Percentiles rank a stretch among this genome's conserved stretches.
These are phyloP conservation scores for Aspergillus tanneri DNA, from an alignment of 2,329 filamentous ascomycete genomes.

Conservation along the genomic window DNA sequence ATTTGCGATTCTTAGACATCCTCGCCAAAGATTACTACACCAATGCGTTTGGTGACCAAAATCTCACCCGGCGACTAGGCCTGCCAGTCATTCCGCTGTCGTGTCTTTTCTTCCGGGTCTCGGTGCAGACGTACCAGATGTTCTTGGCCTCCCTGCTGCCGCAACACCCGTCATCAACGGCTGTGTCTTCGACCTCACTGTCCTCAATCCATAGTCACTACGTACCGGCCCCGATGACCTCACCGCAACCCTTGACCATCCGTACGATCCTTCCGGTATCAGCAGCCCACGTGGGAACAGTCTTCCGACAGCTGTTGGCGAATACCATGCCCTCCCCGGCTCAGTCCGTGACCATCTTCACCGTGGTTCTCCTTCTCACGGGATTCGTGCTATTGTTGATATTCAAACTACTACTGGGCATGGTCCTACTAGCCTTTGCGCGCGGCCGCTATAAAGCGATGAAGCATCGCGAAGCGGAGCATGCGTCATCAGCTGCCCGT, in stretches of 20 bases:
- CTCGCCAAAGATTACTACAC: slow-evolving; percentile 98
- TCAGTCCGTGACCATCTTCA: slow-evolving; percentile 51
- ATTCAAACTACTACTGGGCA: slow-evolving; percentile 81
- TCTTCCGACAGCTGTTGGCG: slow-evolving; percentile 42
- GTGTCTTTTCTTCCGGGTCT: slow-evolving; percentile 90
- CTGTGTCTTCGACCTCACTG: slow-evolving; percentile 38
- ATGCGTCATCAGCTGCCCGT: slow-evolving; percentile 7
- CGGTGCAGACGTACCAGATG: slow-evolving; percentile 97
- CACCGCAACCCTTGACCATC: slow-evolving; percentile 59
- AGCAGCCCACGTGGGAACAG: slow-evolving; percentile 43
- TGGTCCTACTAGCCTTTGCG: slow-evolving; percentile 77
- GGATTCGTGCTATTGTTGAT: slow-evolving; percentile 82
- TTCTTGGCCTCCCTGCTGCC: slow-evolving; percentile 86
- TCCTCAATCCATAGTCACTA: slow-evolving; percentile 47
- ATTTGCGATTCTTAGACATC: slow-evolving; percentile 86
- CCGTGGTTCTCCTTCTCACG: slow-evolving; percentile 80
- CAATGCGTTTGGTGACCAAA: slow-evolving; percentile 87
- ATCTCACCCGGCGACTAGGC: slow-evolving; percentile 83
- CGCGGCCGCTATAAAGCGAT: slow-evolving; percentile 77
- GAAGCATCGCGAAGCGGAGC: slow-evolving; percentile 62
- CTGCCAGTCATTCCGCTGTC: slow-evolving; percentile 89
- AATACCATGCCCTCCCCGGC: slow-evolving; percentile 45
- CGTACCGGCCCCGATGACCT: slow-evolving; percentile 65
- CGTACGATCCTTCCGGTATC: slow-evolving; percentile 58
- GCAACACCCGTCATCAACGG: slow-evolving; percentile 57